Evolutionary conservation across 2,329 filamentous ascomycete species (phyloP), one percentile per base, ranked within the genome.

Genomic region (Pyrenochaeta sp.): DNA sequence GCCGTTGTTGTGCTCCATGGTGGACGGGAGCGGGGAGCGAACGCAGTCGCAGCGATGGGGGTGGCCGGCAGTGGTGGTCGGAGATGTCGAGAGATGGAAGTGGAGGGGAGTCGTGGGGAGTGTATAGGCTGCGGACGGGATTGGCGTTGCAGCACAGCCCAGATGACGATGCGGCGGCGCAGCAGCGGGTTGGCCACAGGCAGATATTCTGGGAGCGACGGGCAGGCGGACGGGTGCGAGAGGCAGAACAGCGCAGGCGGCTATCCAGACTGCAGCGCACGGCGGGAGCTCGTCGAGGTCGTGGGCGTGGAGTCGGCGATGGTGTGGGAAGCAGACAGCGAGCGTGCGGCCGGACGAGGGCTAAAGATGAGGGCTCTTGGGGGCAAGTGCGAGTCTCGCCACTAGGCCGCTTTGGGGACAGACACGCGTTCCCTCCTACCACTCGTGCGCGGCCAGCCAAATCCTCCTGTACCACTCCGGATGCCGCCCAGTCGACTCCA

Each of bases 1-100:
- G 49, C 60, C 58, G 52, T 60, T 61, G 44, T 57, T 59, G 52
- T 64, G 56, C 27, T 70, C 67, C 69, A 72, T 72, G 48, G 57
- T 52, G 40, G 57, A 45, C 39, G 49, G 30, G 37, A 51, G 58
- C 48, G 58, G 46, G 51, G 44, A 31, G 41, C 46, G 39, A 56
- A 56, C 48, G 54, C 46, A 41, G 57, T 57, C 48, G 54, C 46
- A 41, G 39, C 41, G 36, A 39, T 37, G 32, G 30, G 48, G 32
- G 30, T 37, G 28, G 32, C 29, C 38, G 22, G 39, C 41, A 9
- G 39, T 48, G 13, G 35, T 30, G 27, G n/a, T 41, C 44, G 44
- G 35, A 39, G 38, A 41, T 42, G 48, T 39, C 29, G 39, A 27
- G 15, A 46, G 30, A 41, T 23, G 38, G 30, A 48, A 34, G 50